Evolutionary conservation across 2,329 filamentous ascomycete genomes (phyloP).

Genomic region (Exophiala xenobiotica): DNA sequence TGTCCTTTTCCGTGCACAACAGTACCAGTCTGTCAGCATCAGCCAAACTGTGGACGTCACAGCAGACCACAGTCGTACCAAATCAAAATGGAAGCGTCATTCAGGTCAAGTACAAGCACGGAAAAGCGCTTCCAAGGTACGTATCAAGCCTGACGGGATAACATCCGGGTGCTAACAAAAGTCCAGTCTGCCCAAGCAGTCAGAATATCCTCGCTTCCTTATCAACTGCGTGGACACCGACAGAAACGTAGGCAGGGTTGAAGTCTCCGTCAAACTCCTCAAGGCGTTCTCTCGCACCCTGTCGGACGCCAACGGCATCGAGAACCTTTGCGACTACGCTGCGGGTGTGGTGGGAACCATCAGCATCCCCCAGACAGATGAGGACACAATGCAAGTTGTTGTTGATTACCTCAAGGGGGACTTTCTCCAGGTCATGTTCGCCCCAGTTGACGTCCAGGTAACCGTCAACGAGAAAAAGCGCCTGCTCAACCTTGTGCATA

Average conservation of each 20-base stretch:
- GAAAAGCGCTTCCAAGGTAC: not conserved
- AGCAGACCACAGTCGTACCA: not conserved
- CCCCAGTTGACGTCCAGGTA: not conserved
- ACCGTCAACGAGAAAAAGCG: not conserved
- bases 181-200: not conserved
- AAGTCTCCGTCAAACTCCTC: not conserved
- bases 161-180: not conserved
- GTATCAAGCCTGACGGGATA: not conserved
- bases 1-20: too few relatives aligned
- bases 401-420: constrained; percentile 1
- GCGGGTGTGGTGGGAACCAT: not conserved
- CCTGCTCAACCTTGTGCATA: not conserved
- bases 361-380: not conserved
- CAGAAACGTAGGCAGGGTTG: not conserved
- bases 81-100: not conserved
- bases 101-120: not conserved
- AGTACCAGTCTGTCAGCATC: not conserved
- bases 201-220: not conserved
- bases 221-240: not conserved
- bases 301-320: not conserved
- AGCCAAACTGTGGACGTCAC: not conserved
- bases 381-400: not conserved
- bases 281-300: not conserved
- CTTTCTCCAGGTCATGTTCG: not conserved
- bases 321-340: not conserved